Evolutionary conservation across 306 rosid genomes (phyloP).

Genomic region (Corylus avellana): DNA sequence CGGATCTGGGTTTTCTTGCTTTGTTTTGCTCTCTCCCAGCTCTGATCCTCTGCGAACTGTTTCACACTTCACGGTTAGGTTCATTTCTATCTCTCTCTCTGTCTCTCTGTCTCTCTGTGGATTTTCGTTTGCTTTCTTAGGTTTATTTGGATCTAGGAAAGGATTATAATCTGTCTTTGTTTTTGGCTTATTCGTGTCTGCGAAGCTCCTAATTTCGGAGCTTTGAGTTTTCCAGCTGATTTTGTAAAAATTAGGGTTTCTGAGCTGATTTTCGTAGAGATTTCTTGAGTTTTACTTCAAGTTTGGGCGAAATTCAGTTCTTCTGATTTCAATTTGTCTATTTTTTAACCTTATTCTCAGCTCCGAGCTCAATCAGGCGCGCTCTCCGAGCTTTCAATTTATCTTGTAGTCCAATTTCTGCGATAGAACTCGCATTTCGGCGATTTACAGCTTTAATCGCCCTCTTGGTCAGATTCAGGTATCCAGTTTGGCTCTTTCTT

Average conservation of each 20-base stretch:
- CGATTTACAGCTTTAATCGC: neutral
- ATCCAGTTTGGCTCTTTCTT: constrained; percentile 7
- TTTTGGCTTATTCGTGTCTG: neutral
- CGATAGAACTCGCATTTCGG: constrained; percentile 18
- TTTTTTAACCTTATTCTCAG: constrained; percentile 30
- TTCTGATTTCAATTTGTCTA: constrained; percentile 4
- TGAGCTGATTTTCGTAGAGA: neutral
- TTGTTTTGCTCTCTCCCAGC: constrained; percentile 34
- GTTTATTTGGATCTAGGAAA: neutral
- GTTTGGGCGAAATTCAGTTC: neutral
- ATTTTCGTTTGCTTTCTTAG: neutral
- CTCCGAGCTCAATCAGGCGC: constrained; percentile 34
- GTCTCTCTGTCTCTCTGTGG: neutral
- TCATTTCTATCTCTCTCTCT: constrained; percentile 5
- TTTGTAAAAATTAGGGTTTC: neutral
- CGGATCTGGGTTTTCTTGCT: constrained; percentile 32
- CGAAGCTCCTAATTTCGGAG: neutral
- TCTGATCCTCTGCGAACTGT: constrained; percentile 36
- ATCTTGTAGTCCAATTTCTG: constrained; percentile 14
- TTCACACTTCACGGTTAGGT: constrained; percentile 44
- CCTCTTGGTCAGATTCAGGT: constrained; percentile 44
- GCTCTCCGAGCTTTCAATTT: constrained; percentile 37
- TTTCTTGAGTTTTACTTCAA: neutral
- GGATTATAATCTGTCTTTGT: neutral
- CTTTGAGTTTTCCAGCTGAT: neutral